phyloP scores from a whole-genome alignment of 306 rosid species.

The Pyrus pyrifolia region DNA sequence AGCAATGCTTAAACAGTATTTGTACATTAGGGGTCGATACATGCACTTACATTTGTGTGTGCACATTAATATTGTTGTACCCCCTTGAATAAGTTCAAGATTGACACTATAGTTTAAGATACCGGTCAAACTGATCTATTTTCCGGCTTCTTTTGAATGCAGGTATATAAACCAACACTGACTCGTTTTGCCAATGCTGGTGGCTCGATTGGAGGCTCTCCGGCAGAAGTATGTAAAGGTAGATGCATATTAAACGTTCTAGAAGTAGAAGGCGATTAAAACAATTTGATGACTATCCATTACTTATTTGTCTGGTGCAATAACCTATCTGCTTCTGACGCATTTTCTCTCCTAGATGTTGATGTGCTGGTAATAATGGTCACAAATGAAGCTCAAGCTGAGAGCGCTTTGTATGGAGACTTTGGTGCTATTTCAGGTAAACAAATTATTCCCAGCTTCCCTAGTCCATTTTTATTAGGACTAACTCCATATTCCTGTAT shows the following conservation, averaged over 20 bases:
- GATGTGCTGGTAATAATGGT: slow-evolving; percentile 89
- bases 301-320: not conserved
- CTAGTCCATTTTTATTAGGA: slow-evolving; percentile 1
- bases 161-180: slow-evolving; percentile 83
- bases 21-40: not conserved
- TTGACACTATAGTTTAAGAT: slow-evolving; percentile 10
- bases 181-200: slow-evolving; percentile 62
- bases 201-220: slow-evolving; percentile 75
- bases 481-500: slow-evolving; percentile 30
- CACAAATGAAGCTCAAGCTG: slow-evolving; percentile 83
- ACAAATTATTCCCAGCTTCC: slow-evolving; percentile 18
- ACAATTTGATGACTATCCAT: no score
- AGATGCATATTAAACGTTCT: slow-evolving; percentile 5
- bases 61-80: not conserved
- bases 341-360: slow-evolving; percentile 51
- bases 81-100: not conserved
- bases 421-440: slow-evolving; percentile 83
- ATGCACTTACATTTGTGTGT: not conserved
- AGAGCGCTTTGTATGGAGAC: slow-evolving; percentile 73
- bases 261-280: not conserved
- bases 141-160: slow-evolving; percentile 13
- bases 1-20: no score
- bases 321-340: slow-evolving; percentile 1
- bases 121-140: slow-evolving; percentile 8
- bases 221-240: slow-evolving; percentile 89